A percentile compares a stretch with the other conserved stretches of the same genome.
Evolutionary conservation across 768 basidiomycete genomes (phyloP).

Genomic region (Mycena rebaudengoi): DNA sequence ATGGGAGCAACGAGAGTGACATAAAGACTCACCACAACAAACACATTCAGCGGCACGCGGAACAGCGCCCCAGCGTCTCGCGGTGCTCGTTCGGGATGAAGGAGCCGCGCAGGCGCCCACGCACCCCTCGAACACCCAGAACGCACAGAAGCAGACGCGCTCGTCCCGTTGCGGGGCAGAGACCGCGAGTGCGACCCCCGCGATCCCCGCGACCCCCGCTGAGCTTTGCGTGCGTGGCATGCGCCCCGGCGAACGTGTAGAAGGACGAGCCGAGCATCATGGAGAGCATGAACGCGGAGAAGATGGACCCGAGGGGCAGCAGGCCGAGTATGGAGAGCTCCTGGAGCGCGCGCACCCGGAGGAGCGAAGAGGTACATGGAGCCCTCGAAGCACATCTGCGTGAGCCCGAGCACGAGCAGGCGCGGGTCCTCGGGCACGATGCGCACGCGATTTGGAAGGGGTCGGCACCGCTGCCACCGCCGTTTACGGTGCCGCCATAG

Average conservation of each 20-base stretch:
- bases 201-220: conserved; percentile 72
- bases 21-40: conserved; percentile 78
- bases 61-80: conserved; percentile 77
- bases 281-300: conserved; percentile 81
- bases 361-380: conserved; percentile 88
- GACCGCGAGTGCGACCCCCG: conserved; percentile 64
- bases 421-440: conserved; percentile 66
- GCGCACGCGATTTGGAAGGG: conserved; percentile 61
- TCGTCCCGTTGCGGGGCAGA: conserved; percentile 56
- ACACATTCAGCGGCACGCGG: conserved; percentile 75
- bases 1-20: too few species aligned
- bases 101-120: conserved; percentile 76
- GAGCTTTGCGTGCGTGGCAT: too few species aligned
- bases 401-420: conserved; percentile 71
- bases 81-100: conserved; percentile 77
- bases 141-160: conserved; percentile 72
- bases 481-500: too few species aligned
- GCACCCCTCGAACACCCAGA: conserved; percentile 79
- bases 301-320: conserved; percentile 81
- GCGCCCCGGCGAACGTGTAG: too few species aligned
- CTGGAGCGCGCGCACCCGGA: conserved; percentile 83
- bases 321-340: conserved; percentile 54
- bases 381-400: conserved; percentile 85
- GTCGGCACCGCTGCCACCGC: conserved; percentile 47
- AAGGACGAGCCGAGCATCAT: conserved; percentile 84